phyloP scores from a whole-genome alignment of 2,329 filamentous ascomycete species.

The Sporothrix dimorphospora region DNA sequence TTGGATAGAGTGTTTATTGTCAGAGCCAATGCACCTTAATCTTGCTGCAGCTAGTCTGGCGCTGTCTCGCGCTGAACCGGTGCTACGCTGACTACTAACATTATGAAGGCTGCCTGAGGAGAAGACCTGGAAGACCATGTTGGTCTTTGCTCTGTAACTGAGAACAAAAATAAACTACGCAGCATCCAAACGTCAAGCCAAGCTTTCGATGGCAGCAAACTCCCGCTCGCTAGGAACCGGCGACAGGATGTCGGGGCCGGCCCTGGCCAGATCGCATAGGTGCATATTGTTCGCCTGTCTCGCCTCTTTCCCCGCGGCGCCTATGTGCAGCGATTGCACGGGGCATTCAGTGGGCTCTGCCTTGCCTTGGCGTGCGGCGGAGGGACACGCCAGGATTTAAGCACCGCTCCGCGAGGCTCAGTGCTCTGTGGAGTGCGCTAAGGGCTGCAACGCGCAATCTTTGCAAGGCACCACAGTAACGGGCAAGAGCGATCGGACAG shows the following conservation, averaged over 20 bases:
- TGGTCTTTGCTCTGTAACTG: not conserved
- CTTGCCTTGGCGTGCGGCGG: conserved; percentile 16
- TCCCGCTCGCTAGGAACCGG: not conserved
- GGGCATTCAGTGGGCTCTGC: not conserved
- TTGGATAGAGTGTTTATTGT: not conserved
- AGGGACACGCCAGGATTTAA: conserved; percentile 1
- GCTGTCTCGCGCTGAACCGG: not conserved
- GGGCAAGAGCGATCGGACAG: not conserved
- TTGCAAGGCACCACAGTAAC: conserved; percentile 9
- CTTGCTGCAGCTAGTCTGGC: conserved; percentile 6
- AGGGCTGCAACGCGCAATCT: not conserved
- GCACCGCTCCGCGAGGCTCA: conserved; percentile 3
- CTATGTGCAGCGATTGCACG: not conserved
- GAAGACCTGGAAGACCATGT: not conserved
- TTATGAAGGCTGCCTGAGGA: not conserved
- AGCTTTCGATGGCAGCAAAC: not conserved
- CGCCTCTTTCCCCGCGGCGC: not conserved
- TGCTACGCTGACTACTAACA: conserved; percentile 3
- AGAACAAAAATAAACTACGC: not conserved
- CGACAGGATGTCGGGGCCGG: not conserved
- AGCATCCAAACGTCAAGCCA: not conserved
- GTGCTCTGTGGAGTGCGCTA: not conserved
- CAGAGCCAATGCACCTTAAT: not conserved
- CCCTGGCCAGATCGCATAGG: not conserved
- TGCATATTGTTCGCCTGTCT: not conserved